These are phyloP conservation scores for Galeopsis tetrahit DNA, from an alignment of 257 asterid genomes.

Conservation along the genomic window DNA sequence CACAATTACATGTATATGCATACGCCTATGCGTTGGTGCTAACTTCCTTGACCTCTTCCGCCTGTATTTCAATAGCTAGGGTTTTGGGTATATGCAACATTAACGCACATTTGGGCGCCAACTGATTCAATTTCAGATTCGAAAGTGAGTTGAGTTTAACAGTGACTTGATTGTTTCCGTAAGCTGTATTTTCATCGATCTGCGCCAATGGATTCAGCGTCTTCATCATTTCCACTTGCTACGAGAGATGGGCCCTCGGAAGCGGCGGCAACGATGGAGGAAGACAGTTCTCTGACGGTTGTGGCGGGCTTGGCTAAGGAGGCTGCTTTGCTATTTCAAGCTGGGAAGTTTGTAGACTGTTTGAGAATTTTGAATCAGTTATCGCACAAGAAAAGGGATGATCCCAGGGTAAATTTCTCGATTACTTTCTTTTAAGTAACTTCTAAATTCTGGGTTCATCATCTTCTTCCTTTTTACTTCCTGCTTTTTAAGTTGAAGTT, in stretches of 20 bases:
- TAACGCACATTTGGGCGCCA: conserved; percentile 28
- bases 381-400: conserved; percentile 63
- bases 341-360: conserved; percentile 74
- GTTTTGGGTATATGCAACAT: conserved; percentile 46
- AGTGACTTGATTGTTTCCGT: conserved; percentile 43
- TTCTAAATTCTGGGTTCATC: background rate
- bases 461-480: background rate
- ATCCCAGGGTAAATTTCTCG: conserved; percentile 70
- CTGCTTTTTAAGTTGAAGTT: conserved; percentile 6
- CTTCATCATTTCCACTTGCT: conserved; percentile 55
- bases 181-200: conserved; percentile 47
- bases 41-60: conserved; percentile 19
- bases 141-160: conserved; percentile 44
- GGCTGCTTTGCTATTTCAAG: conserved; percentile 74
- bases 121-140: conserved; percentile 48
- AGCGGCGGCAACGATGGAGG: conserved; percentile 47
- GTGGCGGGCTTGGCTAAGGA: conserved; percentile 83
- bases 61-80: conserved; percentile 50
- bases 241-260: conserved; percentile 40
- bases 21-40: conserved; percentile 27
- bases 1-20: conserved; percentile 10
- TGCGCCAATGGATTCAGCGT: conserved; percentile 67
- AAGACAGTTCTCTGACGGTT: conserved; percentile 61
- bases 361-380: conserved; percentile 64
- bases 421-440: background rate